Base-by-base conservation (phyloP, 2,329 filamentous ascomycete genomes). In the Diplodia scrobiculata region DNA sequence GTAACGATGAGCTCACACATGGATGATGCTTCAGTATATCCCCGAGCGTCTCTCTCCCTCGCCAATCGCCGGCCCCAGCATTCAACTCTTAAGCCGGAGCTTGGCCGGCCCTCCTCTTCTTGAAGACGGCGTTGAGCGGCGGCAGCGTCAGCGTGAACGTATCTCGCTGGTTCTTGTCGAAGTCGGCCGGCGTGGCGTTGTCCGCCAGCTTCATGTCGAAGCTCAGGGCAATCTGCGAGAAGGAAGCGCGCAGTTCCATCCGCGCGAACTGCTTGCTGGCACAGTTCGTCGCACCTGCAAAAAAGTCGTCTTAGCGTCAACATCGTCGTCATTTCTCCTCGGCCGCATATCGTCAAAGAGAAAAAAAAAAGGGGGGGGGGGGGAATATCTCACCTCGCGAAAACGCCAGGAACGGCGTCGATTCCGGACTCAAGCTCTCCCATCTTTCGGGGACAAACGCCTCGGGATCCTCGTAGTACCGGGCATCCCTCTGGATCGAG, bases 71-170 rank as follows among this genome's bases (percentile, higher is more conserved):
- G 13, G 38, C 38, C 38, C 14, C 17, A 41, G 5, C 38, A 14
- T 17, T 41, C 14, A 41, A 5, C 7, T 41, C 14, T 41, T 6
- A 2, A 5, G 17, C 14, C 38, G 38, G 38, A 14, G 14, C 17
- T 17, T 17, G 38, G 3, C 55, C 38, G 11, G 55, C 1, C 13
- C 14, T 21, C 25, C 62, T 64, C 17, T 21, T 1, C 19, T 68
- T 71, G 27, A 75, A 74, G n/a, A 66, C 19, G 19, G 72, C 45
- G 36, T 73, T 60, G 21, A 77, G 68, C 48, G 75, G 72, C 17
- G 72, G 72, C 34, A 76, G 68, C 32, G 69, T 71, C 38, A 74
- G 69, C 0, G 73, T 66, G 19, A 66, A 59, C 1, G 34, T 68
- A 21, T 51, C 58, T 9, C 34, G 36, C 19, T 45, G 48, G 1